phyloP scores from a whole-genome alignment of 352 stramenopile species.

The Globisporangium alternatum region DNA sequence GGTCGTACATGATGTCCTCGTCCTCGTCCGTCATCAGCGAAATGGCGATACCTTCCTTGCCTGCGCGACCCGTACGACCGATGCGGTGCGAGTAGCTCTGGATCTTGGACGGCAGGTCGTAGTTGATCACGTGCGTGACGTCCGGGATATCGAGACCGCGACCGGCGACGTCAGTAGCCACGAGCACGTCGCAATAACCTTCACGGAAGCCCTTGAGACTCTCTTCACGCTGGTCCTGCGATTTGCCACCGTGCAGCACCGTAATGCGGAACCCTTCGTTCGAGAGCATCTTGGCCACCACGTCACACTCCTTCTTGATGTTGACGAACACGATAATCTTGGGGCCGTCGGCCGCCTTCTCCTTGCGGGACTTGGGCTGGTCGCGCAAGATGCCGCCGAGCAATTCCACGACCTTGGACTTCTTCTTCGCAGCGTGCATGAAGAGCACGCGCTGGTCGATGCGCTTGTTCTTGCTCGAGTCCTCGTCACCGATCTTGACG shows the following conservation, averaged over 20 bases:
- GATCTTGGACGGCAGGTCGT: conserved; percentile 97
- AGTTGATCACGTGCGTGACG: conserved; percentile 99
- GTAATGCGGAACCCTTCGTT: conserved; percentile 87
- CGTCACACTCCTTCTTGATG: conserved; percentile 97
- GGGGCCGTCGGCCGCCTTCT: conserved; percentile 69
- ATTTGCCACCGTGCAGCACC: conserved; percentile 97
- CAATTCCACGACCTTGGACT: conserved; percentile 74
- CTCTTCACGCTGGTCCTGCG: conserved; percentile 94
- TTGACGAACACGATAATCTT: conserved; percentile 99
- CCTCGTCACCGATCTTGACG: conserved; percentile 97
- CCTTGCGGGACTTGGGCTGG: conserved; percentile 61
- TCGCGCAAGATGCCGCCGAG: conserved; percentile 83
- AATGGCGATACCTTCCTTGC: conserved; percentile 96
- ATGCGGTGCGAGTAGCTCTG: conserved; percentile 99
- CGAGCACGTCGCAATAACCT: conserved; percentile 87
- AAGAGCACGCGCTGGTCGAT: conserved; percentile 97
- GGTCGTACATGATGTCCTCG: conserved; percentile 95
- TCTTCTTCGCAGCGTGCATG: conserved; percentile 92
- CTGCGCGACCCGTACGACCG: conserved; percentile 96
- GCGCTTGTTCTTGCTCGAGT: conserved; percentile 97
- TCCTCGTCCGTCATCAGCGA: conserved; percentile 98
- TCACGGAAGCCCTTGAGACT: conserved; percentile 90
- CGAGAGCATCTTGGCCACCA: conserved; percentile 93
- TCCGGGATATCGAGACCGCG: conserved; percentile 98
- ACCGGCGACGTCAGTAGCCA: conserved; percentile 93